Base-by-base conservation (phyloP, 108 stramenopile genomes). In the Ochromonas danica region DNA sequence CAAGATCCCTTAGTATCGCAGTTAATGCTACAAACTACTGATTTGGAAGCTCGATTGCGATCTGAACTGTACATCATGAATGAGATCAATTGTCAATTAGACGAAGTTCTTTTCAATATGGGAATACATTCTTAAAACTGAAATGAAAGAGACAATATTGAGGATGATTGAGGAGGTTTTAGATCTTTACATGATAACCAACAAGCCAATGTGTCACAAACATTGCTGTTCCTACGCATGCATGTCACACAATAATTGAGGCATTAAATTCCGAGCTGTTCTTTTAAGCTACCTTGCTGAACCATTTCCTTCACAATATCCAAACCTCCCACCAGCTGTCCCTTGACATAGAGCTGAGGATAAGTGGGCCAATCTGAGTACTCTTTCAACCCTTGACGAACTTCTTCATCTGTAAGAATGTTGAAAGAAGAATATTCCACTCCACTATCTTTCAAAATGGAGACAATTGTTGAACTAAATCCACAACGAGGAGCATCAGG, bases 391-490 rank as follows among this genome's bases (percentile, higher is more conserved):
- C 89, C 92, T 81, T 95, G 94, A 77, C 96, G 90, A 36, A 97
- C 96, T 0, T 88, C 88, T 1, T 94, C 90, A 42, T 85, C 86
- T 25, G 77, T 42, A 39, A 97, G 70, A 39, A 97, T 95, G 77
- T 97, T 93, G 81, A 97, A 97, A 57, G 86, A 86, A 6, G 87
- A 88, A 81, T 93, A 97, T 17, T 84, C 79, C 3, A 96, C 78
- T 41, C 90, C 71, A 43, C 87, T 79, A 0, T 61, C 70, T 10
- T 86, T 67, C 60, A 98, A 77, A 41, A 97, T 61, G 60, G 89
- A 91, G 27, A 94, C 90, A 25, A 92, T 89, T 81, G 93, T 89
- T 25, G 93, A 90, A 61, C 94, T 95, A 85, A 98, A 98, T 2
- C 95, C 95, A 80, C 97, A 98, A 30, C 88, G 86, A 0, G 95